Conservation (phyloP, 805 yeast species). For the Lipomyces yamadae region DNA sequence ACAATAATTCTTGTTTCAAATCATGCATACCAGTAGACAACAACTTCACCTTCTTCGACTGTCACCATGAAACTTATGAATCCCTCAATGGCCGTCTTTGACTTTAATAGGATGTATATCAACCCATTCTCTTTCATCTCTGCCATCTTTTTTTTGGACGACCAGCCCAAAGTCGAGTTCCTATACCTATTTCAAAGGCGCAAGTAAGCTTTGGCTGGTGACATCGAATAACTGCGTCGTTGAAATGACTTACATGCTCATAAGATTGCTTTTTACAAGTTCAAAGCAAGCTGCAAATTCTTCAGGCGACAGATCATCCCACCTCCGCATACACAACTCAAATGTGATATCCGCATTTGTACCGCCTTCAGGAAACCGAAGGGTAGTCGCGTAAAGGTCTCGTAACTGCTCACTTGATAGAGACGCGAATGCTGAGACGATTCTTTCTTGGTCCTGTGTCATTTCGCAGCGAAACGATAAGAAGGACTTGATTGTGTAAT, state of each 20-base stretch:
- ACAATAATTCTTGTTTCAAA: not conserved
- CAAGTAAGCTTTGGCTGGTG: too few relatives aligned
- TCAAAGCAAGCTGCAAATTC: constrained; percentile 30
- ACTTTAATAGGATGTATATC: constrained; percentile 30
- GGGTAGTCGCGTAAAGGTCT: not conserved
- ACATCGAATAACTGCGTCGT: too few relatives aligned
- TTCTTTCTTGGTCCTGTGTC: not conserved
- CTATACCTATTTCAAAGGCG: constrained; percentile 20
- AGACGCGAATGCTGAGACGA: constrained; percentile 1
- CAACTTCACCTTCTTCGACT: constrained; percentile 33
- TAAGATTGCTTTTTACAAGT: constrained; percentile 33
- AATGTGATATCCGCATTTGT: not conserved
- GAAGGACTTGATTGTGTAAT: not conserved
- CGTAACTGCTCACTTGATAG: not conserved
- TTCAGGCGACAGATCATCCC: constrained; percentile 21
- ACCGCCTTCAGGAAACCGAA: not conserved
- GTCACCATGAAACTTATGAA: constrained; percentile 38
- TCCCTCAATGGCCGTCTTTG: constrained; percentile 17
- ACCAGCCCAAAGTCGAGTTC: constrained; percentile 35
- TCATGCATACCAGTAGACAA: constrained; percentile 32
- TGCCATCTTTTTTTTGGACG: constrained; percentile 22
- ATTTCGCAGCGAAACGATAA: not conserved
- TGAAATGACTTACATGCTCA: constrained; percentile 23
- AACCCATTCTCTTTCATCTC: constrained; percentile 38
- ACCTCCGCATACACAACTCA: not conserved